Evolutionary conservation across 1,139 yeast genomes (phyloP), one percentile per base, ranked within the genome.

Genomic region (Yamadazyma atlantica): DNA sequence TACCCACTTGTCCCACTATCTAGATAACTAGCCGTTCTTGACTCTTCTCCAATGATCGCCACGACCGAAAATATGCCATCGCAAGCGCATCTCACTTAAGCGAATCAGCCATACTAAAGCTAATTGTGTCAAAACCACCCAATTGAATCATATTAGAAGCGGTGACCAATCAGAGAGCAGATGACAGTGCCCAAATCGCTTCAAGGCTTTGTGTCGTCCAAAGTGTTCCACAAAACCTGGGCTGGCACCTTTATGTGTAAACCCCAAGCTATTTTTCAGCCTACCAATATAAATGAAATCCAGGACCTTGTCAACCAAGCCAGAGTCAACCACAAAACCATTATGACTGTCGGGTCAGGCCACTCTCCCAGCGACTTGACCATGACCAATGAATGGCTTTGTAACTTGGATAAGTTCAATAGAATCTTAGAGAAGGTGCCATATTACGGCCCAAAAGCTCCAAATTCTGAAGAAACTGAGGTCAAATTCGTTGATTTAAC

Each of bases 301-400:
- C 66, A 69, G 39, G 69, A 64, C 27, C 68, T 90, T 40, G 85
- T 92, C 31, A 66, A 74, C 32, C 72, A 72, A 41, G 98, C 97
- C 4, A 67, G 76, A 33, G 54, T 64, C 35, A 57, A 68, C 27
- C 69, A 73, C 14, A 83, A 80, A 48, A 86, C 95, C 13, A 66
- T 92, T 41, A 84, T 87, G 74, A 79, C 88, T 2, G 92, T 87
- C 7, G 98, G 98, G 0, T 82, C 96, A 0, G 97, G 97, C 23
- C 97, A 92, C 57, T 89, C 97, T 5, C 98, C 98, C 0, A 85
- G 95, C 33, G 90, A 82, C 54, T 64, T 92, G 62, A 88, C 96
- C 36, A 85, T 89, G 85, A 85, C 96, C 2, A 64, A 65, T 22
- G 95, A 87, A 41, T 90, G 97, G 96, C 65, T 92, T 29, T 78